Evolutionary conservation across 371 early-diverging fungal genomes (phyloP), one percentile per base, ranked within the genome.

Genomic region (Rhizopus arrhizus): DNA sequence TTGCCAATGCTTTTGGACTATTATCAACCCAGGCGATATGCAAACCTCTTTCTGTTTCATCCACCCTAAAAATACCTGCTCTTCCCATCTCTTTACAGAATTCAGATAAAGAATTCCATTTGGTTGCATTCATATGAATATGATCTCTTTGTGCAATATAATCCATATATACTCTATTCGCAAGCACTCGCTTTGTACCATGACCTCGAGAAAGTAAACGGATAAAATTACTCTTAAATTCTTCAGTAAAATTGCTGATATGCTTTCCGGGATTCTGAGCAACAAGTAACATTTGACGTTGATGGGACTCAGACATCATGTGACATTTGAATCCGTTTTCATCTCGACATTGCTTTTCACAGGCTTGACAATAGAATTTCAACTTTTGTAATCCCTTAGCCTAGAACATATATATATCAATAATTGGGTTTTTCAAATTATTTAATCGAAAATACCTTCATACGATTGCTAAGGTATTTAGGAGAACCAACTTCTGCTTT

Each of bases 291-390:
- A 97, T 95, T 73, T 95, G 94, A 15, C 96, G 88, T 69, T 93
- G 92, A 79, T 98, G 98, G 3, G 91, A 85, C 74, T 97, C 97
- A 16, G 95, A 92, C 46, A 85, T 83, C 45, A 86, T 87, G 75
- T 98, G 97, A 59, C 94, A 93, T 78, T 96, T 94, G 83, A 95
- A 98, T 6, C 98, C 98, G 75, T 96, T 96, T 70, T 94, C 96
- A 75, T 97, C 98, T 53, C 95, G 82, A 58, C 92, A 93, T 67
- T 90, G 90, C 67, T 93, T 94, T 66, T 96, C 88, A 68, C 96
- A 96, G 80, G 95, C 91, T 74, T 96, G 95, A 71, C 98, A 97
- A 62, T 90, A 95, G 87, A 93, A 98, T 61, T 92, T 84, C 55
- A 98, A 82, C 65, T 92, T 91, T 61, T 94, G 91, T 57, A 98